These are phyloP conservation scores for Cystobasidiaceae sp. DNA, from an alignment of 1,284 basidiomycete species.

Conservation along the genomic window DNA sequence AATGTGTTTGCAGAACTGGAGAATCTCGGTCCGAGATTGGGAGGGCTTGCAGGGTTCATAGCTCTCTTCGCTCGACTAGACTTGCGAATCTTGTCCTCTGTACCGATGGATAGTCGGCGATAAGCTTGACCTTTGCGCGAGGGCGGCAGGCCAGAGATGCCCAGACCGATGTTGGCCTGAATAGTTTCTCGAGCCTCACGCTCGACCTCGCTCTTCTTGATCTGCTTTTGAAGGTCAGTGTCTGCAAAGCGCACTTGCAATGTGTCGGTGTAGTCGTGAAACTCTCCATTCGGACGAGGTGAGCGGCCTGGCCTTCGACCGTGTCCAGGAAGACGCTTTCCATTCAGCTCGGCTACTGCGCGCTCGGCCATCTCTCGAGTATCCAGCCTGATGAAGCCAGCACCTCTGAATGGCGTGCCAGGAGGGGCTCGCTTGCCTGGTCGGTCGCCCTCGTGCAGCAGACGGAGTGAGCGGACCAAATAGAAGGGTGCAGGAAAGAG, in stretches of 20 bases:
- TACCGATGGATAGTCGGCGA: neutral
- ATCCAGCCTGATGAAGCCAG: constrained; percentile 15
- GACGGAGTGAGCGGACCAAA: neutral
- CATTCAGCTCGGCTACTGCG: constrained; percentile 26
- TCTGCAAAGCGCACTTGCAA: constrained; percentile 30
- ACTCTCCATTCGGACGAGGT: neutral
- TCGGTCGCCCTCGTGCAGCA: constrained; percentile 19
- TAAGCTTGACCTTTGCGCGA: constrained; percentile 11
- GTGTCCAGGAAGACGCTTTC: constrained; percentile 10
- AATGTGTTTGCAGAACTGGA: neutral
- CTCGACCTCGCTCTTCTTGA: constrained; percentile 12
- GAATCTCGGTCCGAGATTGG: neutral
- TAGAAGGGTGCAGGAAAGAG: constrained; percentile 12
- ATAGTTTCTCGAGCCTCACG: neutral
- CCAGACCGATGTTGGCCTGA: neutral
- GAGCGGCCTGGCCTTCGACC: neutral
- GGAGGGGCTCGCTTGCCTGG: constrained; percentile 1
- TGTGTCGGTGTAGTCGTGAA: neutral
- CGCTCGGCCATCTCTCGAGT: constrained; percentile 10
- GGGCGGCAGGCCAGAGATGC: neutral
- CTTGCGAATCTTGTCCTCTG: constrained; percentile 1
- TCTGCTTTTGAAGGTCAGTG: constrained; percentile 12
- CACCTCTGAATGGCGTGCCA: constrained; percentile 16
- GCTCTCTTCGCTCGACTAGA: neutral
- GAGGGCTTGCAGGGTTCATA: neutral